Evolutionary conservation across 306 rosid genomes (phyloP), one percentile per base, ranked within the genome.

Genomic region (Ormosia emarginata): DNA sequence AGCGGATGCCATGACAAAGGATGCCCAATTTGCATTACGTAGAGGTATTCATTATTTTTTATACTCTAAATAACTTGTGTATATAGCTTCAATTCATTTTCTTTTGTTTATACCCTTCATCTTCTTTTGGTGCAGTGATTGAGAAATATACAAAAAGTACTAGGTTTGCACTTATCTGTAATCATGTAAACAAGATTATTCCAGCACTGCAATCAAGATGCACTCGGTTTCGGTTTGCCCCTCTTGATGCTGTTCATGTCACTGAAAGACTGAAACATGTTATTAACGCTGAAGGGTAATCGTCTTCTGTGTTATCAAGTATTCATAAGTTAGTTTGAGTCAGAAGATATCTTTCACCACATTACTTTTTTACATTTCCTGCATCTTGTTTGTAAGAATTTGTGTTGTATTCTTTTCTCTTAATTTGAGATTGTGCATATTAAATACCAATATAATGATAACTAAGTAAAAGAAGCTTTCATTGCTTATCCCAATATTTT

Each of bases 1-100:
- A 88, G 99, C 99, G 0, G 99, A 96, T 85, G 99, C 99, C 50
- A 93, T 95, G 98, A 95, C 98, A 53, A 95, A 93, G 98, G 98
- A 95, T 80, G 99, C 98, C 64, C 98, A 95, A 61, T 95, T 90
- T 89, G 98, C 98, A 72, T 79, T 95, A 79, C 91, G 98, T 74
- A 92, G 98, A 89, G 99, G 99, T 95, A 80, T 75, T 33, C 8
- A 29, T 55, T 58, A 29, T 53, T 71, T 30, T 29, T 55, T 59
- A 12, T 61, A 33, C 34, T 2, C 36, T n/a, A n/a, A 1, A 2
- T 44, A 39, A 18, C 65, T 39, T 67, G 3, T 55, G 18, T 47
- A 40, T 77, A 13, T 46, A 33, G 47, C 49, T 50, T 79, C 66
- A 24, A 79, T 30, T 14, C 24, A 50, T 63, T 73, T 74, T 72